Evolutionary conservation across 352 stramenopile species (phyloP).

Genomic region (Thalassiosira hispida): DNA sequence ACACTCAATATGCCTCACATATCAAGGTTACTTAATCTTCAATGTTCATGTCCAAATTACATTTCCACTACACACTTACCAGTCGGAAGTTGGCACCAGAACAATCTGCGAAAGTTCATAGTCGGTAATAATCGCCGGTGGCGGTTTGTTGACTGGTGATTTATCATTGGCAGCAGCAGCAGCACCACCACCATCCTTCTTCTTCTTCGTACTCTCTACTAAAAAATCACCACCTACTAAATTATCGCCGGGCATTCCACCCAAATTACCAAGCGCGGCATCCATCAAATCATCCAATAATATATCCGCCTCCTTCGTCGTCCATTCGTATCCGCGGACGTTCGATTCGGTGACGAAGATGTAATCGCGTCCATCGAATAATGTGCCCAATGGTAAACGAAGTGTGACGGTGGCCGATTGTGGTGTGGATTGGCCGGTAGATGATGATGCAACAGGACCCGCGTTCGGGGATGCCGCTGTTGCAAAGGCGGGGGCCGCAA

Average conservation of each 20-base stretch:
- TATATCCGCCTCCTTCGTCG: constrained; percentile 47
- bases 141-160: neutral
- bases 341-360: constrained; percentile 60
- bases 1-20: too few relatives aligned
- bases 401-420: constrained; percentile 51
- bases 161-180: neutral
- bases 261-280: constrained; percentile 30
- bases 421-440: neutral
- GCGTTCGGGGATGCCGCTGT: neutral
- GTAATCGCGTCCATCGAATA: constrained; percentile 67
- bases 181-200: neutral
- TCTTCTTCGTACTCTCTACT: neutral
- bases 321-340: constrained; percentile 63
- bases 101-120: constrained; percentile 68
- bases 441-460: neutral
- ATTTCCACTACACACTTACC: too few relatives aligned
- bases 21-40: too few relatives aligned
- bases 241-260: neutral
- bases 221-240: neutral
- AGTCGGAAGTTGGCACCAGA: constrained; percentile 59
- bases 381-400: constrained; percentile 54
- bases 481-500: neutral
- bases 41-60: too few relatives aligned
- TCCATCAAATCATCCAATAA: constrained; percentile 64
- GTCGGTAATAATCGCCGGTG: constrained; percentile 30